Evolutionary conservation across 345 rosid species (phyloP), one percentile per base, ranked within the genome.

Genomic region (Jatropha curcas): DNA sequence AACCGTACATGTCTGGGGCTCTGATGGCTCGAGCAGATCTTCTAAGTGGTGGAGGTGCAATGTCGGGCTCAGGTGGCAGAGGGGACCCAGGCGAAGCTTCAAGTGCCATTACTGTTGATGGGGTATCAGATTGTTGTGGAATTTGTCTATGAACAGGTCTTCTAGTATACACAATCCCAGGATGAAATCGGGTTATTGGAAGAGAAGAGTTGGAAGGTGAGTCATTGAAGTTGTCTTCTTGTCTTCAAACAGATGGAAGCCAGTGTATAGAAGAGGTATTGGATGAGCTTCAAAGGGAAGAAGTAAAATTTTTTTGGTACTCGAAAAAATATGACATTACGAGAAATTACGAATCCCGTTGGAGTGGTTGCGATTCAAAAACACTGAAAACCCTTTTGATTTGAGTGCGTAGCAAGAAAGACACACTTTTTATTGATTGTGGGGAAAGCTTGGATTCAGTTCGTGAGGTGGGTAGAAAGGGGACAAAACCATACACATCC

Each of bases 71-170:
- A 7, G 37, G 35, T 41, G 69, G 22, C 35, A 14, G 20, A 13
- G 37, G 27, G 12, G 52, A 45, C 11, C 1, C 1, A 1, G 1
- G 55, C 2, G 25, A 24, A 0, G 11, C 12, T 10, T 0, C 8
- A 6, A 4, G 0, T 4, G 0, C 5, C 5, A 2, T 5, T 4
- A 5, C 9, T 2, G 43, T 2, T 39, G 0, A 1, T 2, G 43
- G 43, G 43, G 43, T 7, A 1, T 39, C 9, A 1, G 2, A 2
- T 5, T 5, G 43, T 41, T 13, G 5, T 19, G 0, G 34, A n/a
- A 20, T 4, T 22, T 4, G 0, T 5, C 0, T 0, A 39, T 39
- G 5, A 5, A 1, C 10, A 3, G 2, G 5, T 39, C 43, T 1
- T 39, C 43, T 5, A 1, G 43, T 3, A 1, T 39, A 39, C 0